Base-by-base conservation (phyloP, 768 basidiomycete species). In the Tulasnella sp. region DNA sequence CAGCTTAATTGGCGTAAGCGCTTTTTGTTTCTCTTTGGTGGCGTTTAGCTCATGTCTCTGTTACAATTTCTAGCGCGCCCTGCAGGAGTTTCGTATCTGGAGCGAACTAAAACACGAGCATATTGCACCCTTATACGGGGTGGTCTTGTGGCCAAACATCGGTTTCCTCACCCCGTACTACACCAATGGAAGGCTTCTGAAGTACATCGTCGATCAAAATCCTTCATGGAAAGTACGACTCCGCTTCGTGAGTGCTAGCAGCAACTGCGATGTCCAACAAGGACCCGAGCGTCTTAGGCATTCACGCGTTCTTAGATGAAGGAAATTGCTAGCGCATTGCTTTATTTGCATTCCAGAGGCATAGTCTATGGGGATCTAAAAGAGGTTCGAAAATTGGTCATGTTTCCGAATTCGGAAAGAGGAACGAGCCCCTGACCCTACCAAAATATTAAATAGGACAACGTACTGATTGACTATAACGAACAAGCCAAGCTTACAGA, bases 321-420 rank as follows among this genome's bases (percentile, higher is more conserved):
- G 9, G 72, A 73, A 5, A 58, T 73, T 25, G 72, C 72, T 6
- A 25, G 14, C 22, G 72, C 37, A 12, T 31, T 73, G 6, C n/a
- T 34, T 6, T 73, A 73, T 49, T 15, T 73, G 29, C 72, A 73
- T 42, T 0, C 19, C 34, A 38, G 3, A 0, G 42, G 31, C 14
- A 29, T 73, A 14, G 36, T 73, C 8, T 45, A 73, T 15, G 72
- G 72, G 15, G 72, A 73, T 52, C 29, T 73, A 12, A 73, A 73
- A 73, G 40, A 58, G 36, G 72, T 73, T 11, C 5, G 72, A 25
- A n/a, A 45, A n/a, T 49, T 9, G 11, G 3, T 8, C 3, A 58
- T 29, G 3, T 58, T 11, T 2, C 3, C 54, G 3, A 58, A 14
- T n/a, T 49, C 22, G 1, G 7, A 52, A 64, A 31, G 29, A 5